Evolutionary conservation across 1,139 yeast genomes (phyloP).

Genomic region (Geotrichum australiense): DNA sequence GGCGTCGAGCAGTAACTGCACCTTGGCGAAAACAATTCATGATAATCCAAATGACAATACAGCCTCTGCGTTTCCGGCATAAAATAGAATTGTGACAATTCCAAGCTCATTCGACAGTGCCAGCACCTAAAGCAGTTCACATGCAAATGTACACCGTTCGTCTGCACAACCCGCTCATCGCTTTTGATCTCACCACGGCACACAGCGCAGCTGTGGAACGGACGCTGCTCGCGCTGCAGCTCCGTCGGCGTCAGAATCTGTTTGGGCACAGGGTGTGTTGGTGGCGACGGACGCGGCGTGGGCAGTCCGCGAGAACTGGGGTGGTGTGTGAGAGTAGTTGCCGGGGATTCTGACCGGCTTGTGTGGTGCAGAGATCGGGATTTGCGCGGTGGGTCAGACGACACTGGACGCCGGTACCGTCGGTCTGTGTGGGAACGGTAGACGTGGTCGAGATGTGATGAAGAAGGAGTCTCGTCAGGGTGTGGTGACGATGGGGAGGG

Average conservation of each 20-base stretch:
- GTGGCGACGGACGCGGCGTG: conserved; percentile 2
- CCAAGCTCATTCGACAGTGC: conserved; percentile 29
- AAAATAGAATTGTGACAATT: conserved; percentile 30
- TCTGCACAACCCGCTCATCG: conserved; percentile 22
- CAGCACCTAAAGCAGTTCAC: conserved; percentile 31
- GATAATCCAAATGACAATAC: conserved; percentile 34
- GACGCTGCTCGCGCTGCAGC: conserved; percentile 12
- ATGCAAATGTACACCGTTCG: conserved; percentile 28
- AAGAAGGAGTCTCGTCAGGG: too few species aligned
- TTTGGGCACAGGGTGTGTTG: conserved; percentile 10
- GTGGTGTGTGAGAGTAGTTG: conserved; percentile 1
- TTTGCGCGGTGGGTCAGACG: too few species aligned
- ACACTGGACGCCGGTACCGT: too few species aligned
- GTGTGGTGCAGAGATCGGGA: too few species aligned
- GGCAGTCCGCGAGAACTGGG: conserved; percentile 1
- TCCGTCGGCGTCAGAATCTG: conserved; percentile 11
- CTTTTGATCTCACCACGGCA: conserved; percentile 21
- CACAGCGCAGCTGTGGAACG: conserved; percentile 16
- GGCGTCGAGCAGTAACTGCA: conserved; percentile 33
- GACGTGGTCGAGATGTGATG: too few species aligned
- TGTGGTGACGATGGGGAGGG: too few species aligned
- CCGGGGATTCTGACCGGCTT: too few species aligned
- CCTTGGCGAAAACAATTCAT: conserved; percentile 30
- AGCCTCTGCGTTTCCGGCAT: conserved; percentile 19
- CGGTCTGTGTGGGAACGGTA: too few species aligned